These are phyloP conservation scores for Ogataea dorogensis DNA, from an alignment of 805 yeast genomes.

Conservation along the genomic window DNA sequence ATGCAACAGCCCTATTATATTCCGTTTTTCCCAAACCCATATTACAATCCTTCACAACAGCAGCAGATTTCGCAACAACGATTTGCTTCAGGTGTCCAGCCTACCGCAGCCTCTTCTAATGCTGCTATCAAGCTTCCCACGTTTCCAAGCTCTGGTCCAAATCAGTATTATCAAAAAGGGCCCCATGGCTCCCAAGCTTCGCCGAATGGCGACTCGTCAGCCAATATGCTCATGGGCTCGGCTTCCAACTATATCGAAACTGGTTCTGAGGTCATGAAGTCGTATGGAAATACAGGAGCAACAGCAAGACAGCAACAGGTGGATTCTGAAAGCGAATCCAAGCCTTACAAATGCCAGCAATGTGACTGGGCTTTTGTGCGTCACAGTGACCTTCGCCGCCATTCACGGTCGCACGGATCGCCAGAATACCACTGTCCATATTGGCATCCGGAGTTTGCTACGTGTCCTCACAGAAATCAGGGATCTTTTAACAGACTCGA, in stretches of 20 bases:
- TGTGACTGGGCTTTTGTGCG: constrained; percentile 74
- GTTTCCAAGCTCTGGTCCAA: constrained; percentile 12
- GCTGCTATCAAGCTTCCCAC: constrained; percentile 16
- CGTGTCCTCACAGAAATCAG: constrained; percentile 69
- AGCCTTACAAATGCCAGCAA: constrained; percentile 41
- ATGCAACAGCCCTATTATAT: constrained; percentile 26
- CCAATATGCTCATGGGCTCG: constrained; percentile 5
- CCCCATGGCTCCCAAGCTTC: constrained; percentile 12
- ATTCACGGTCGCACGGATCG: constrained; percentile 59
- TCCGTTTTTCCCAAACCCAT: constrained; percentile 26
- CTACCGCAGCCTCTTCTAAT: constrained; percentile 10
- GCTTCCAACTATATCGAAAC: constrained; percentile 12
- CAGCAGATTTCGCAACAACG: constrained; percentile 25
- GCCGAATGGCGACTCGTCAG: constrained; percentile 5
- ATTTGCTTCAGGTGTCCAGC: constrained; percentile 18
- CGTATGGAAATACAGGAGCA: constrained; percentile 12
- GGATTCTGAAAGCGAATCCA: constrained; percentile 22
- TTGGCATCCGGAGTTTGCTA: constrained; percentile 59
- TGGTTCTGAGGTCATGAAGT: constrained; percentile 13
- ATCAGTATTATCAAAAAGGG: constrained; percentile 16
- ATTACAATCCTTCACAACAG: constrained; percentile 22
- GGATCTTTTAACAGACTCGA: constrained; percentile 75
- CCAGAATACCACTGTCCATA: constrained; percentile 73
- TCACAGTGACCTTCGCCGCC: constrained; percentile 67
- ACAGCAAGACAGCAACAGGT: constrained; percentile 19